phyloP scores from a whole-genome alignment of 768 basidiomycete species.

The Lactifluus hygrophoroides region DNA sequence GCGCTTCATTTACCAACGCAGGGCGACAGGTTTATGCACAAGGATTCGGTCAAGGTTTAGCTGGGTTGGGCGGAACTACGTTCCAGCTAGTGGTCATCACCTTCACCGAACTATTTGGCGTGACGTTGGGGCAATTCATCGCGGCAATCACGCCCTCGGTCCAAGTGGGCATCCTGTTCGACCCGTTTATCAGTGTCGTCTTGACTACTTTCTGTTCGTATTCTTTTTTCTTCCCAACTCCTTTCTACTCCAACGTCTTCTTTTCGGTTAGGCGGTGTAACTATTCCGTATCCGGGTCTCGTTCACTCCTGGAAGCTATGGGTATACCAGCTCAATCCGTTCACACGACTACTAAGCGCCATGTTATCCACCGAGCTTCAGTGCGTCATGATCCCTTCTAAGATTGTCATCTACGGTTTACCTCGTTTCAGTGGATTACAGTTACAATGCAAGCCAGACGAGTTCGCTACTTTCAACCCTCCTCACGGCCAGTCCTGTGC shows the following conservation, averaged over 20 bases:
- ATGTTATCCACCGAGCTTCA: constrained; percentile 75
- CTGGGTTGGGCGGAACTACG: constrained; percentile 54
- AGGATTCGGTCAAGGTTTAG: constrained; percentile 53
- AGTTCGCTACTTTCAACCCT: constrained; percentile 65
- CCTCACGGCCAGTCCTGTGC: constrained; percentile 65
- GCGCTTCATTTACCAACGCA: background rate
- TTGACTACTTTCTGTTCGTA: constrained; percentile 55
- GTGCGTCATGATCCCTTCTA: constrained; percentile 28
- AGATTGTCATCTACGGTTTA: background rate
- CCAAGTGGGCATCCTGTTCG: constrained; percentile 67
- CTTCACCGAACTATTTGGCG: constrained; percentile 64
- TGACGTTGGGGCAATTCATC: constrained; percentile 65
- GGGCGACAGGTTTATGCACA: constrained; percentile 45
- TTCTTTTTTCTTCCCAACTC: background rate
- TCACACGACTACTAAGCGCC: constrained; percentile 59
- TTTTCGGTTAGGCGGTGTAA: constrained; percentile 43
- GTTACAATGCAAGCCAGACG: constrained; percentile 55
- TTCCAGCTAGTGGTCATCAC: constrained; percentile 65
- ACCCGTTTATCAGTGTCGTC: constrained; percentile 61
- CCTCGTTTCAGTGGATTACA: constrained; percentile 41
- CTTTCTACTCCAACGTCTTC: background rate
- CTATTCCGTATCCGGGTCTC: constrained; percentile 59
- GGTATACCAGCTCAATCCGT: constrained; percentile 67
- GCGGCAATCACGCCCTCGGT: constrained; percentile 71
- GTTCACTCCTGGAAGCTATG: constrained; percentile 66